phyloP scores from a whole-genome alignment of 2,329 filamentous ascomycete species.

The Alternaria angustiovoidea region DNA sequence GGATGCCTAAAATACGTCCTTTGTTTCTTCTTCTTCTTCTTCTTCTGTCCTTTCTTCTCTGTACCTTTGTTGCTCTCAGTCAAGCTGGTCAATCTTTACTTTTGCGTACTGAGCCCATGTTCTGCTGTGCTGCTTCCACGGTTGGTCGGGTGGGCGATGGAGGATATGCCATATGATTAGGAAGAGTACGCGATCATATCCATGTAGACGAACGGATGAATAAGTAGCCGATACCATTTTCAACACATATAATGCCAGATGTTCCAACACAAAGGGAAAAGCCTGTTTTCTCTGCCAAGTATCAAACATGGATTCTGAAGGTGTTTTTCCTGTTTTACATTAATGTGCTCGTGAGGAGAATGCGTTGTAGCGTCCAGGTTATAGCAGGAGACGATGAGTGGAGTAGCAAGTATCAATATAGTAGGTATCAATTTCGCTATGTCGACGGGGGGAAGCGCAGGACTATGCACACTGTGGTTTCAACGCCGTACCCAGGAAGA shows the following conservation, averaged over 20 bases:
- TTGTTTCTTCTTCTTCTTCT: slow-evolving; percentile 7
- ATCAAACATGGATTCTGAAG: background rate
- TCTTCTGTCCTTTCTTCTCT: background rate
- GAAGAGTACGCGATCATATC: background rate
- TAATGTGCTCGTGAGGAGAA: background rate
- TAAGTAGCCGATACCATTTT: slow-evolving; percentile 11
- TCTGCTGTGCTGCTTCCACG: slow-evolving; percentile 1
- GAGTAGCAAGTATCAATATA: background rate
- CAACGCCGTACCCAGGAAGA: slow-evolving; percentile 18
- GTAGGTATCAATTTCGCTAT: slow-evolving; percentile 16
- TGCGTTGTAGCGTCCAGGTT: background rate
- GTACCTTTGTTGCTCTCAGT: background rate
- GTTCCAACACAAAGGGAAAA: background rate
- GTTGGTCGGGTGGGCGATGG: background rate
- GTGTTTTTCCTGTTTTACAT: background rate
- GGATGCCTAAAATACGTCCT: slow-evolving; percentile 37
- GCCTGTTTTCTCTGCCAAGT: background rate
- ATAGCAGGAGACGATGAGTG: background rate
- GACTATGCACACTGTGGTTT: slow-evolving; percentile 13
- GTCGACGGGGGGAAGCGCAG: slow-evolving; percentile 11
- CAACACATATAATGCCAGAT: slow-evolving; percentile 3
- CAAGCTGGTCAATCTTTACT: background rate
- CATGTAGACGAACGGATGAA: slow-evolving; percentile 8
- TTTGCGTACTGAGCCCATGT: slow-evolving; percentile 4
- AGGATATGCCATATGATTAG: background rate